phyloP scores from a whole-genome alignment of 148 eudicot species.

The Chenopodium album region DNA sequence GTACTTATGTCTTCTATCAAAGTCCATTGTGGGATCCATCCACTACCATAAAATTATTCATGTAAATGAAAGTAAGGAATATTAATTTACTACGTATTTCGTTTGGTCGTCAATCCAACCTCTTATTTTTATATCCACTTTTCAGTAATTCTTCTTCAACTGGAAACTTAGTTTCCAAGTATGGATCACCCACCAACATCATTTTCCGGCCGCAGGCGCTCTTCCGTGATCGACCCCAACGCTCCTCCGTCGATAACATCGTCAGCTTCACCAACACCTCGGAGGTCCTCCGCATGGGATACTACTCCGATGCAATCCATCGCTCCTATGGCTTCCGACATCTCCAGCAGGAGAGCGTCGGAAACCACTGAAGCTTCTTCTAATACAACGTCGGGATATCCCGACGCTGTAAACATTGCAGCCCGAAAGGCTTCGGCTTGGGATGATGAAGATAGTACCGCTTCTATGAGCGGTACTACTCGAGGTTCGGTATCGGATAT shows the following conservation, averaged over 20 bases:
- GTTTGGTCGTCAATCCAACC: no score
- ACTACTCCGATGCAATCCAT: not conserved
- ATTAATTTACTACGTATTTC: no score
- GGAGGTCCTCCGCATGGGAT: conserved; percentile 2
- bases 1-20: no score
- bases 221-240: not conserved
- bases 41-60: no score
- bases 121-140: no score
- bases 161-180: not conserved
- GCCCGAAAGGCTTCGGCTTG: not conserved
- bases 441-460: not conserved
- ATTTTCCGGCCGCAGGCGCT: not conserved
- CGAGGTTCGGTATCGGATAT: not conserved
- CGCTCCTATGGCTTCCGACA: conserved; percentile 1
- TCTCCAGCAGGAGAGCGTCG: not conserved
- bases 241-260: not conserved
- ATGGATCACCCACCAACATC: not conserved
- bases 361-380: not conserved
- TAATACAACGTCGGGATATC: not conserved
- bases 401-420: not conserved
- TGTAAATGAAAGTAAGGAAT: no score
- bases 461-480: not conserved
- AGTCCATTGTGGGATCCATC: no score
- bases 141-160: no score
- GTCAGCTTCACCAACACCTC: not conserved